Evolutionary conservation across 495 filamentous ascomycete genomes (phyloP), one percentile per base, ranked within the genome.

Genomic region (Xylaria telfairii): DNA sequence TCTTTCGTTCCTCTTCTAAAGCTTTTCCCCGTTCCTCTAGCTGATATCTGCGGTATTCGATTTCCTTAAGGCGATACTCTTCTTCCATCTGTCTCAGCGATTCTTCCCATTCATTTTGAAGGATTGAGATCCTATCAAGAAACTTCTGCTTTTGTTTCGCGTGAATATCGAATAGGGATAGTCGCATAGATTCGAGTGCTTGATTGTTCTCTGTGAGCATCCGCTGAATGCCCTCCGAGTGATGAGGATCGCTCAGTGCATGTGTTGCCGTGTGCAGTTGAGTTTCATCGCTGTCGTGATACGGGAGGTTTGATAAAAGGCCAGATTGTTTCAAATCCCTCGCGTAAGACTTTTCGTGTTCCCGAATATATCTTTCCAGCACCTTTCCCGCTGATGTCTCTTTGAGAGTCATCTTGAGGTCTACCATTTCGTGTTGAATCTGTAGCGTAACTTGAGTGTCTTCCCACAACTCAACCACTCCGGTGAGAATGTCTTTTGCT

Each of bases 391-490:
- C 61, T 21, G 61, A 64, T 9, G 67, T 75, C 30, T 71, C 72
- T 24, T 61, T 51, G 17, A 71, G 63, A 24, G 37, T 47, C 62
- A 62, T 44, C 51, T 65, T 65, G 17, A 71, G 65, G 19, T 71
- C 15, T 1, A 74, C 67, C 47, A 74, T 72, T 42, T 75, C 68
- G 34, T 74, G 46, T 61, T 74, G 72, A 54, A 74, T 59, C 24
- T 54, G 34, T 19, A 75, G 67, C 32, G 51, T 67, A 13, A 47
- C 42, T 34, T 46, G 13, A 2, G 42, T 64, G 49, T 64, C 61
- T 17, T 64, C 49, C 61, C 61, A 64, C 13, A 2, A 2, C 7
- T 64, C 61, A 21, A 21, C 8, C 17, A 21, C 21, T 28, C 19
- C 34, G 26, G 41, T 9, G 30, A 64, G 61, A 17, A 49, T 64